phyloP scores from a whole-genome alignment of 176 grass and related monocot species.

The Metroxylon sagu region DNA sequence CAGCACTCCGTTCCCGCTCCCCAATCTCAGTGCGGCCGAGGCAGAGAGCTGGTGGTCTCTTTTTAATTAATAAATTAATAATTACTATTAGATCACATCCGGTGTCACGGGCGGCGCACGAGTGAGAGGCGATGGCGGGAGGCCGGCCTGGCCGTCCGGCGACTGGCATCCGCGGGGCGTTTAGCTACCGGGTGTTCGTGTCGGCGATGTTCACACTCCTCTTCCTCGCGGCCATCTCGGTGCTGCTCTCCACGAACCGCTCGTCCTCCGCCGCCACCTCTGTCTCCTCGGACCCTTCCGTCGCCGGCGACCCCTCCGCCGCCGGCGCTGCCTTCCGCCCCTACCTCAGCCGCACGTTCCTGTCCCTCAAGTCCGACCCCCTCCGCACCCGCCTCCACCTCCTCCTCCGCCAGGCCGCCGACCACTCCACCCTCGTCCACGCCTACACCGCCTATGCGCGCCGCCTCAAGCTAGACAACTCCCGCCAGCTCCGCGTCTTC shows the following conservation, averaged over 20 bases:
- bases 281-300: constrained; percentile 29
- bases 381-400: constrained; percentile 33
- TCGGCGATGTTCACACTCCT: constrained; percentile 22
- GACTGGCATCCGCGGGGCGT: constrained; percentile 12
- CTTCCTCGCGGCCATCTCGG: constrained; percentile 34
- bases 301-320: too few relatives aligned
- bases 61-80: too few relatives aligned
- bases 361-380: constrained; percentile 18
- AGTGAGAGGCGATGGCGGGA: constrained; percentile 45
- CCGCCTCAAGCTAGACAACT: constrained; percentile 62
- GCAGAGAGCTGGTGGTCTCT: too few relatives aligned
- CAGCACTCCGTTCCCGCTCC: too few relatives aligned
- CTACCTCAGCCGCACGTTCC: constrained; percentile 8
- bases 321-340: constrained; percentile 13
- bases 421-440: constrained; percentile 67
- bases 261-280: constrained; percentile 33
- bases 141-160: constrained; percentile 36
- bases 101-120: too few relatives aligned
- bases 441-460: constrained; percentile 62
- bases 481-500: constrained; percentile 52
- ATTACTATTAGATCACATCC: too few relatives aligned
- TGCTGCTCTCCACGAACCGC: too few relatives aligned
- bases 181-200: constrained; percentile 30
- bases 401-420: constrained; percentile 57
- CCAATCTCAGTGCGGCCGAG: too few relatives aligned